A percentile compares a stretch with the other conserved stretches of the same genome.
phyloP scores from a whole-genome alignment of 768 basidiomycete genomes.

The Leccinum obscurum region DNA sequence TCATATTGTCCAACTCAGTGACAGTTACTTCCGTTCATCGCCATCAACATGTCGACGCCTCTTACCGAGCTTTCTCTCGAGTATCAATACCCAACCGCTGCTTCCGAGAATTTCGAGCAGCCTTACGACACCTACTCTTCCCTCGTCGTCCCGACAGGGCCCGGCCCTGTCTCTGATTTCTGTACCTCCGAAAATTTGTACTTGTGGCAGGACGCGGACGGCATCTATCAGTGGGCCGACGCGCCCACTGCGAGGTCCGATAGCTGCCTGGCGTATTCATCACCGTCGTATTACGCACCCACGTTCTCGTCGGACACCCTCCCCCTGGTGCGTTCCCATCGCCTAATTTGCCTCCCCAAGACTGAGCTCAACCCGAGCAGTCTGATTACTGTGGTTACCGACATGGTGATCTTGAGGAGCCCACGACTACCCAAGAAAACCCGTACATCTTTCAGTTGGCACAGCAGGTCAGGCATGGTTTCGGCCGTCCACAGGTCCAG shows the following conservation, averaged over 20 bases:
- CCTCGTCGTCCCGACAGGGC: constrained; percentile 14
- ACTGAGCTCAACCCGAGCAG: constrained; percentile 15
- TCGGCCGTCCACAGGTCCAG: constrained; percentile 25
- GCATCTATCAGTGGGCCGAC: constrained; percentile 31
- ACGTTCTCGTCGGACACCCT: constrained; percentile 17
- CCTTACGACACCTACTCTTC: constrained; percentile 24
- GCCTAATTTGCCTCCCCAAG: neutral
- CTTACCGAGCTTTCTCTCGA: constrained; percentile 23
- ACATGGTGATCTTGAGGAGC: constrained; percentile 17
- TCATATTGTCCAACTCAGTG: constrained; percentile 26
- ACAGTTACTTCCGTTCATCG: constrained; percentile 18
- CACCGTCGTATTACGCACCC: constrained; percentile 16
- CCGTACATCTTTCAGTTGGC: constrained; percentile 23
- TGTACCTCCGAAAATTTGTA: constrained; percentile 30
- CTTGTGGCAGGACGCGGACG: constrained; percentile 29
- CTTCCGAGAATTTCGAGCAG: constrained; percentile 20
- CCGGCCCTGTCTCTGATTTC: constrained; percentile 21
- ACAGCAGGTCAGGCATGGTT: constrained; percentile 24
- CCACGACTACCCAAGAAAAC: constrained; percentile 16
- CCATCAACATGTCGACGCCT: constrained; percentile 25
- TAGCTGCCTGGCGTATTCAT: constrained; percentile 20
- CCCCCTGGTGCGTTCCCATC: constrained; percentile 18
- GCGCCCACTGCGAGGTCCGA: constrained; percentile 28
- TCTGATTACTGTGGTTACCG: constrained; percentile 18
- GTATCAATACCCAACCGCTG: constrained; percentile 13